Conservation (phyloP, 2,329 filamentous ascomycete genomes). For the Colletotrichum camelliae region DNA sequence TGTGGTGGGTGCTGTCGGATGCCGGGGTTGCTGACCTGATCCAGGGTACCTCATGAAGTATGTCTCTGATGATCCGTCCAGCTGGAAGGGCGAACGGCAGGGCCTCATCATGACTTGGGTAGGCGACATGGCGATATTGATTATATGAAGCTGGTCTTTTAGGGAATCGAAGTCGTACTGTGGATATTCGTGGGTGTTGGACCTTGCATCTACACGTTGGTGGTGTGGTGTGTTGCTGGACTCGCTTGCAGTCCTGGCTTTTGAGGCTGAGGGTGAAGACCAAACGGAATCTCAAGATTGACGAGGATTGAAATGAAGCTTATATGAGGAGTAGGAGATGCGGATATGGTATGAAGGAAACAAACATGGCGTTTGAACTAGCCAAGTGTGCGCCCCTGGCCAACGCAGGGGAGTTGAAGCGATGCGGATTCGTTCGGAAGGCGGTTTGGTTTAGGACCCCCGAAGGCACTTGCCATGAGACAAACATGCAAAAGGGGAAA, state of each 20-base stretch:
- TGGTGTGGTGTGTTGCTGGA: neutral
- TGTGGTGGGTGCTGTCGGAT: neutral
- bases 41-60: slow-evolving; percentile 13
- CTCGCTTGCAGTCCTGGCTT: too few species aligned
- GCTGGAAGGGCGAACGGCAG: slow-evolving; percentile 6
- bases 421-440: slow-evolving; percentile 4
- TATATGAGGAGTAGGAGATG: slow-evolving; percentile 2
- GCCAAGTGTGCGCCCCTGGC: neutral
- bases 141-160: neutral
- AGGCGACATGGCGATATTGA: slow-evolving; percentile 5
- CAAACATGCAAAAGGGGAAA: neutral
- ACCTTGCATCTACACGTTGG: neutral
- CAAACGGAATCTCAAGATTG: neutral
- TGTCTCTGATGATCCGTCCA: slow-evolving; percentile 7
- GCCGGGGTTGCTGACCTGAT: slow-evolving; percentile 3
- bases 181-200: neutral
- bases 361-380: neutral
- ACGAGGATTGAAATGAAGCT: neutral
- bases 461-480: neutral
- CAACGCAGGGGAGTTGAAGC: neutral
- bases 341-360: neutral
- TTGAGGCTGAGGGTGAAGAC: neutral
- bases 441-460: neutral
- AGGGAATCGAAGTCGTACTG: neutral
- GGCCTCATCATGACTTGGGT: slow-evolving; percentile 7